phyloP scores from a whole-genome alignment of 1,284 basidiomycete genomes.

The Microbotryum saponariae region DNA sequence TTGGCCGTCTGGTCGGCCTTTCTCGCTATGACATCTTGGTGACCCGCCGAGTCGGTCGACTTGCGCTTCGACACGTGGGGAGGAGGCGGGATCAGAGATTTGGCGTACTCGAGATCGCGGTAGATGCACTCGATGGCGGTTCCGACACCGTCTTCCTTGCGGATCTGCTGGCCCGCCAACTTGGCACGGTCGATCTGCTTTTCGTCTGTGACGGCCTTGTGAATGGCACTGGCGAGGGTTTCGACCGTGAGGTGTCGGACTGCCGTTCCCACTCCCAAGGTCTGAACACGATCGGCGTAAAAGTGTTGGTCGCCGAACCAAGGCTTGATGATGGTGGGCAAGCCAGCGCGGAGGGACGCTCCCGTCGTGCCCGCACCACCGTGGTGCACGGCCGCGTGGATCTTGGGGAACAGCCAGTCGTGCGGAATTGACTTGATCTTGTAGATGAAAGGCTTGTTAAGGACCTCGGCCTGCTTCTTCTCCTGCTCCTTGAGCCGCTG shows the following conservation, averaged over 20 bases:
- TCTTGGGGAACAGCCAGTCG: slow-evolving; percentile 89
- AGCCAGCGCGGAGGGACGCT: slow-evolving; percentile 62
- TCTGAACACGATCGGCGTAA: slow-evolving; percentile 91
- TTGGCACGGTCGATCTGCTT: slow-evolving; percentile 81
- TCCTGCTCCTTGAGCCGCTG: slow-evolving; percentile 29
- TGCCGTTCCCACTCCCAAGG: slow-evolving; percentile 71
- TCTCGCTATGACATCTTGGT: too few species aligned
- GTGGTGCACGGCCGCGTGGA: slow-evolving; percentile 95
- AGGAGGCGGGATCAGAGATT: slow-evolving; percentile 13
- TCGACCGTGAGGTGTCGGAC: slow-evolving; percentile 70
- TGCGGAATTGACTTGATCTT: slow-evolving; percentile 80
- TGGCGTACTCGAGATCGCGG: slow-evolving; percentile 56
- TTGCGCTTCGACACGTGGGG: neutral
- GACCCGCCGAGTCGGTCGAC: too few species aligned
- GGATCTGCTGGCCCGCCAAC: slow-evolving; percentile 72
- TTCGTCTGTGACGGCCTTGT: slow-evolving; percentile 70
- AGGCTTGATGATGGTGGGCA: slow-evolving; percentile 91
- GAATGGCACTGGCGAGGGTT: slow-evolving; percentile 65
- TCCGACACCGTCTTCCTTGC: slow-evolving; percentile 76
- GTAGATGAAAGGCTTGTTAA: slow-evolving; percentile 31
- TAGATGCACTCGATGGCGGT: slow-evolving; percentile 87
- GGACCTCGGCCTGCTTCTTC: slow-evolving; percentile 28
- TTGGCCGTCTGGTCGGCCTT: too few species aligned
- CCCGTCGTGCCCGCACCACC: slow-evolving; percentile 94
- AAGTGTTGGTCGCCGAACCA: slow-evolving; percentile 97